Evolutionary conservation across 352 stramenopile genomes (phyloP), one percentile per base, ranked within the genome.

Genomic region (Globisporangium nunn): DNA sequence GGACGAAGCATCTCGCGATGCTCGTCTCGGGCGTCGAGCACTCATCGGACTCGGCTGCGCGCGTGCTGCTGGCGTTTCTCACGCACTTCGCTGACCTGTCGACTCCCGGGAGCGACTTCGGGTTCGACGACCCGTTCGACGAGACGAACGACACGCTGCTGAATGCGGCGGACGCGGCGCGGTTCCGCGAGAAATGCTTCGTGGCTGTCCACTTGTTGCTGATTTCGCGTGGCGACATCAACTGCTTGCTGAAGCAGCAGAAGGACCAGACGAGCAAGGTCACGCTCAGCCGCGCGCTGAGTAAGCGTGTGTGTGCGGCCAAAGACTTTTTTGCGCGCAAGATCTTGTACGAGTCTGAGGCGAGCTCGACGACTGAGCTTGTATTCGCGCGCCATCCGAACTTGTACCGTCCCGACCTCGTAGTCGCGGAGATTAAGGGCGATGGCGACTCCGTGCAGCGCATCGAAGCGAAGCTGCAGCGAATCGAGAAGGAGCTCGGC

Each of bases 241-340:
- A 70, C 8, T 73, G 72, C 29, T 50, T 92, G 15, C 50, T 92
- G 43, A 71, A 59, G 2, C 65, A 87, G 33, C 65, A 76, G 7
- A 57, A 71, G 41, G 59, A 87, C 18, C 74, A 88, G 47, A 72
- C 67, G 4, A 85, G 75, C 40, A 70, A 72, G 31, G 74, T 92
- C 15, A 90, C 78, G 41, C 73, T 92, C 14, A 92, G 80, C 50
- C 78, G 84, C 33, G 82, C 82, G 6, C 53, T 92, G 11, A 92
- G 80, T 52, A 75, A 71, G 43, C 74, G 75, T 1, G 63, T 92
- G 33, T 69, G 77, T 14, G 68, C 74, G 7, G 72, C 72, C 0
- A 73, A 68, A 6, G 76, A 85, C 23, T 92, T 92, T 41, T 87
- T 82, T 33, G 74, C 78, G 1, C 68, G 71, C 18, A 90, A 92